Conservation (phyloP, 176 grass and related monocot species). For the Ensete ventricosum region DNA sequence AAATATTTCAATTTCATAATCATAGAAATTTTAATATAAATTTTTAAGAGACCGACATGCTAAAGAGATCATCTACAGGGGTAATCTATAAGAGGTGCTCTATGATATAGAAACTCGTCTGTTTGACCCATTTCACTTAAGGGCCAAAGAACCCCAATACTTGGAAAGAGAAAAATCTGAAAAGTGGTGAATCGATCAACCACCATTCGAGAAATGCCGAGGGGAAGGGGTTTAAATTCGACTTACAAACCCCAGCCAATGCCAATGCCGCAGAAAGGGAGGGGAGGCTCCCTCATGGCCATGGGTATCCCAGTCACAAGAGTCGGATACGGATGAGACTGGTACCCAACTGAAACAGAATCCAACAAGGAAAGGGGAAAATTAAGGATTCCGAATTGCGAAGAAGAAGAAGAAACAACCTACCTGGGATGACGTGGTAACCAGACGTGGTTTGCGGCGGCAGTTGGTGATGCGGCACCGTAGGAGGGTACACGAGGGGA, state of each 20-base stretch:
- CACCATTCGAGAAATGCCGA: background rate
- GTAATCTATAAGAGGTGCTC: no score
- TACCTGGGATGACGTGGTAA: background rate
- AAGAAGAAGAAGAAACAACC: background rate
- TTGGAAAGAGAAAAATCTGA: background rate
- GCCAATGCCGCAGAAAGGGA: slow-evolving; percentile 52
- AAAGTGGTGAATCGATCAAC: background rate
- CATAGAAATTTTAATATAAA: no score
- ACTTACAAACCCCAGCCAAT: slow-evolving; percentile 54
- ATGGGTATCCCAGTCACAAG: background rate
- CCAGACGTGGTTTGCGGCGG: background rate
- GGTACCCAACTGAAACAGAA: slow-evolving; percentile 12
- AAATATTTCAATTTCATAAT: no score
- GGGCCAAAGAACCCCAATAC: no score
- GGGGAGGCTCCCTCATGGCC: slow-evolving; percentile 24
- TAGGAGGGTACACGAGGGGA: background rate
- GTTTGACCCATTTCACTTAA: no score
- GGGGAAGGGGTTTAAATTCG: background rate
- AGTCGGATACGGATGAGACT: background rate
- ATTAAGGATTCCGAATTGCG: background rate
- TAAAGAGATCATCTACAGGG: no score
- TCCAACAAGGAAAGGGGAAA: background rate
- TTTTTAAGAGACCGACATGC: no score
- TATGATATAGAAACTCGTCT: no score
- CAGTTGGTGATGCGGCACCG: background rate